Base-by-base conservation (phyloP, 768 basidiomycete genomes). In the Lentinula lateritia region DNA sequence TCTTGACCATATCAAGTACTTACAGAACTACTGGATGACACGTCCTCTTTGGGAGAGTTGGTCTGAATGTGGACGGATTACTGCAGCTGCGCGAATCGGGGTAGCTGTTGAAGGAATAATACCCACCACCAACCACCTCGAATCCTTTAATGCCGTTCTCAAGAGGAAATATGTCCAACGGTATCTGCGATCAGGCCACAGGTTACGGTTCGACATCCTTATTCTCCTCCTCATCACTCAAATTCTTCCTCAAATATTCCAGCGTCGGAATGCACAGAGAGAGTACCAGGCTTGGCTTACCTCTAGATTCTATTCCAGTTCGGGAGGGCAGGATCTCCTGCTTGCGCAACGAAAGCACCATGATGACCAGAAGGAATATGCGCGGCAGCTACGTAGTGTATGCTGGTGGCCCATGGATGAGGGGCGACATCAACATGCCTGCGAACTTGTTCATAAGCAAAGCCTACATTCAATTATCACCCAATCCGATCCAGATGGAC, bases 1-100 rank as follows among this genome's bases (percentile, higher is more conserved):
- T 16, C 18, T 70, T 12, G 50, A 58, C 5, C 68, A 66, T 58
- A 34, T 76, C 12, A 48, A 62, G 28, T 71, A 74, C 56, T 62
- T 75, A 9, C 20, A 7, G 34, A 28, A 9, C 0, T 64, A 60
- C 45, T 75, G 74, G 75, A 66, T 72, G 58, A 46, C 69, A 0
- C 50, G 55, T 3, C 52, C 41, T 9, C 56, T 77, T 2, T 77
- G 75, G 74, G 6, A 58, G 4, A 71, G 72, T 63, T 76, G 74
- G 76, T 74, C 74, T 0, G 46, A 64, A 6, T 64, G 45, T 20
- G 73, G 72, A 0, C 69, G 71, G 0, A 10, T 48, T 3, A 36
- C 56, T 5, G 76, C 75, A 12, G 72, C 75, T 0, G 34, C 39
- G 2, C 9, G 6, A 1, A 56, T 58, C 2, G 16, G 34, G 5